Percentiles rank a stretch among this genome's conserved stretches.
These are phyloP conservation scores for Parsonsia alboflavescens DNA, from an alignment of 257 asterid genomes.

Conservation along the genomic window DNA sequence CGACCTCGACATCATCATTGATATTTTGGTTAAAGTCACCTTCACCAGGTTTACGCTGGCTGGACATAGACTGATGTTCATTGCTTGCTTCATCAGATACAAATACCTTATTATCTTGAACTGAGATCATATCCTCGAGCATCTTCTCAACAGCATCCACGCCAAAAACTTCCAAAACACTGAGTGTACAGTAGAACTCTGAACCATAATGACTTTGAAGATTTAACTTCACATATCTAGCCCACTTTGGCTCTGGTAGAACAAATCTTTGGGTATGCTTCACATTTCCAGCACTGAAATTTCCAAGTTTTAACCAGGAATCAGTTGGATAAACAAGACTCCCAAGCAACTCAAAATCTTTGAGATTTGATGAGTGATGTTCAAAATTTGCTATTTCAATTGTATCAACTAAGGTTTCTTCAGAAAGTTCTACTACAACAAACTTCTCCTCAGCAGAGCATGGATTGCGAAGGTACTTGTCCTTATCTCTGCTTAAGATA, in stretches of 20 bases:
- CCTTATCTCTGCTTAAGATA: slow-evolving; percentile 75
- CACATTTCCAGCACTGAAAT: slow-evolving; percentile 69
- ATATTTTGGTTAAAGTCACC: slow-evolving; percentile 34
- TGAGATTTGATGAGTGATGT: slow-evolving; percentile 83
- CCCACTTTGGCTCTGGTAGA: slow-evolving; percentile 91
- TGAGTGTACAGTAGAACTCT: slow-evolving; percentile 89
- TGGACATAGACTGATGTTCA: slow-evolving; percentile 35
- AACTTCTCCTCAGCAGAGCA: slow-evolving; percentile 85
- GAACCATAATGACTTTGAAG: slow-evolving; percentile 77
- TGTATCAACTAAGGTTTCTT: slow-evolving; percentile 79
- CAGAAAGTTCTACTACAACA: slow-evolving; percentile 87
- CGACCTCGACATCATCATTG: slow-evolving; percentile 41
- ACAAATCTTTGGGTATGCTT: slow-evolving; percentile 69
- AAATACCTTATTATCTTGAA: slow-evolving; percentile 53
- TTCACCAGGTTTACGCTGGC: slow-evolving; percentile 29
- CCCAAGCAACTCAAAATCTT: slow-evolving; percentile 76
- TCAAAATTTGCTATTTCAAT: slow-evolving; percentile 80
- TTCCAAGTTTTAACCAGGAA: slow-evolving; percentile 76
- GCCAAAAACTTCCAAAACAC: slow-evolving; percentile 82
- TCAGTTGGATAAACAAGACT: slow-evolving; percentile 89
- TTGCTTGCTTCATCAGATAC: slow-evolving; percentile 36
- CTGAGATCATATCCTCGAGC: slow-evolving; percentile 83
- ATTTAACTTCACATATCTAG: slow-evolving; percentile 66
- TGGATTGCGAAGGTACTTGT: slow-evolving; percentile 94
- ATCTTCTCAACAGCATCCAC: slow-evolving; percentile 95